Evolutionary conservation across 305 asterid genomes (phyloP).

Genomic region (Solanum hybrid): DNA sequence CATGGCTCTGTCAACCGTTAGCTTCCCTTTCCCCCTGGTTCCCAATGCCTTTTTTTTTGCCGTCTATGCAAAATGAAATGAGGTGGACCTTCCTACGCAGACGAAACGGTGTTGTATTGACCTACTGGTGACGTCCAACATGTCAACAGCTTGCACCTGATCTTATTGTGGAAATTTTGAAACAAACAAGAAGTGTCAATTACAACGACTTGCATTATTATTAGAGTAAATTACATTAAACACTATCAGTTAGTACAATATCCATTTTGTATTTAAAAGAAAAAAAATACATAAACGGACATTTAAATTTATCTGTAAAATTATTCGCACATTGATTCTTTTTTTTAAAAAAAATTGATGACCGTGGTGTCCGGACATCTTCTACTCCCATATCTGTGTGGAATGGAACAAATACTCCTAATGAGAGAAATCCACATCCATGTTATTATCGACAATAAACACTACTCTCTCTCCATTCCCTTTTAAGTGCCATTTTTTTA

Average conservation of each 20-base stretch:
- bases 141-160: neutral
- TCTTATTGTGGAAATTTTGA: neutral
- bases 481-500: neutral
- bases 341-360: neutral
- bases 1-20: neutral
- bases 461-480: neutral
- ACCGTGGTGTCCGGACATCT: neutral
- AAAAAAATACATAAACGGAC: neutral
- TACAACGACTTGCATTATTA: neutral
- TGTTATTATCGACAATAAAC: neutral
- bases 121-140: neutral
- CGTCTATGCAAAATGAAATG: neutral
- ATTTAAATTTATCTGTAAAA: neutral
- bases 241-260: neutral
- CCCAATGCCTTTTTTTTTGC: neutral
- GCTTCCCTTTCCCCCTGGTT: neutral
- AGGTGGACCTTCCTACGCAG: neutral
- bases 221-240: neutral
- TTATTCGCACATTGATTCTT: neutral
- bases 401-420: neutral
- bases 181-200: neutral
- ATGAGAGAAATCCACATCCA: neutral
- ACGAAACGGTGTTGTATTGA: neutral
- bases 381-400: neutral
- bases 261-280: neutral